Evolutionary conservation across 768 basidiomycete species (phyloP).

Genomic region (Kwoniella heveanensis): DNA sequence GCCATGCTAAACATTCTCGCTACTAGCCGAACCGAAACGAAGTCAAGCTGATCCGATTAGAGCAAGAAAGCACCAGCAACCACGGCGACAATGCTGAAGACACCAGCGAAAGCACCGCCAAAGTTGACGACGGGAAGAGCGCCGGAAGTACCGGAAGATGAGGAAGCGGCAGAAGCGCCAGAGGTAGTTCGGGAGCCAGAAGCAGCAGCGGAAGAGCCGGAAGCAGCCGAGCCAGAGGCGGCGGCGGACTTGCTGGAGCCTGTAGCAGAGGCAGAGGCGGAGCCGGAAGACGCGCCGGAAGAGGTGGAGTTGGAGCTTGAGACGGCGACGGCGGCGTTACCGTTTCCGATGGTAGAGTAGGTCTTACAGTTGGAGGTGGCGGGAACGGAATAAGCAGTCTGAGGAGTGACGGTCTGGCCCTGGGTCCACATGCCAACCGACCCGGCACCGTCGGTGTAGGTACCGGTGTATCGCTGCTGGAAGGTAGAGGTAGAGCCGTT

Average conservation of each 20-base stretch:
- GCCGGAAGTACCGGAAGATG: slow-evolving; percentile 25
- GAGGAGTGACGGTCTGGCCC: slow-evolving; percentile 56
- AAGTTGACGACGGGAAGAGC: slow-evolving; percentile 36
- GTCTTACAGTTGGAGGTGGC: slow-evolving; percentile 57
- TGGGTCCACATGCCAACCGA: slow-evolving; percentile 49
- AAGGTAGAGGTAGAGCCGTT: slow-evolving; percentile 56
- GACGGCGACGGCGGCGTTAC: slow-evolving; percentile 27
- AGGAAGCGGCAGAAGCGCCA: slow-evolving; percentile 24
- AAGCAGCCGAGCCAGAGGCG: slow-evolving; percentile 13
- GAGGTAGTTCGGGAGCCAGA: slow-evolving; percentile 18
- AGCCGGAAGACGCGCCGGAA: slow-evolving; percentile 62
- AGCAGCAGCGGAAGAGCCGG: slow-evolving; percentile 21
- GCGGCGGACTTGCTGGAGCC: slow-evolving; percentile 25
- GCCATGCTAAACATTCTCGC: neutral
- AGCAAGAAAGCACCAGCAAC: slow-evolving; percentile 42
- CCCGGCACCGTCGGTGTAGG: slow-evolving; percentile 47
- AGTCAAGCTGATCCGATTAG: slow-evolving; percentile 26
- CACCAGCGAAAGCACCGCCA: slow-evolving; percentile 31
- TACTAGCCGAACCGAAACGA: neutral
- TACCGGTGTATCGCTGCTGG: slow-evolving; percentile 57
- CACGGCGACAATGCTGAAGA: slow-evolving; percentile 33
- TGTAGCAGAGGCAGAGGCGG: slow-evolving; percentile 31
- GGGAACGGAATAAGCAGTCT: slow-evolving; percentile 50
- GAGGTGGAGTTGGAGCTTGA: slow-evolving; percentile 53
- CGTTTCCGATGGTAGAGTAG: slow-evolving; percentile 53